These are phyloP conservation scores for Exophiala sp. DNA, from an alignment of 2,329 filamentous ascomycete genomes.

Conservation along the genomic window DNA sequence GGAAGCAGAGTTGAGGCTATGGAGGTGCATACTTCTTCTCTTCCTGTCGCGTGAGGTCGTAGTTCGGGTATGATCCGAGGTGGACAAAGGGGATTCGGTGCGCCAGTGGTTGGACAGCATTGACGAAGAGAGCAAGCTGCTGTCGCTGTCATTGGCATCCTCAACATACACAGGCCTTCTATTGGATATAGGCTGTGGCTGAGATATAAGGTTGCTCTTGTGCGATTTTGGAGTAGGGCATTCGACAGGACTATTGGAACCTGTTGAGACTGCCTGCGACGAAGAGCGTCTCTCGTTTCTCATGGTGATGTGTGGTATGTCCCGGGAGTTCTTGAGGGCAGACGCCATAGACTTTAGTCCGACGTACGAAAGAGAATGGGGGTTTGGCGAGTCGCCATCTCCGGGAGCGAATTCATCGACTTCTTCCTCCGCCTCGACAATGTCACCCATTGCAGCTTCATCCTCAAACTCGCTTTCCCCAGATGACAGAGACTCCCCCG, in stretches of 20 bases:
- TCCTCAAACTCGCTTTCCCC: slow-evolving; percentile 40
- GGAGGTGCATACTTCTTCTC: slow-evolving; percentile 76
- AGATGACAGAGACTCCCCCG: slow-evolving; percentile 66
- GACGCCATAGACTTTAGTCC: slow-evolving; percentile 47
- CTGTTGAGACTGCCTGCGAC: slow-evolving; percentile 66
- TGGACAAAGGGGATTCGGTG: slow-evolving; percentile 80
- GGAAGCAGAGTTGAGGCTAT: slow-evolving; percentile 61
- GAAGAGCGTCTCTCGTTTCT: slow-evolving; percentile 49
- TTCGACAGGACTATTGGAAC: slow-evolving; percentile 84
- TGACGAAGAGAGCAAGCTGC: slow-evolving; percentile 76
- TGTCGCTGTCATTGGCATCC: slow-evolving; percentile 82
- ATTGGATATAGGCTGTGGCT: slow-evolving; percentile 57
- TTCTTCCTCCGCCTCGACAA: slow-evolving; percentile 15
- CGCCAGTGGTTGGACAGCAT: slow-evolving; percentile 63
- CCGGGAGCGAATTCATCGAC: slow-evolving; percentile 16
- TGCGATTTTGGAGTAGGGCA: slow-evolving; percentile 87
- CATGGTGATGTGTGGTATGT: slow-evolving; percentile 40
- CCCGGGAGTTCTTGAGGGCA: slow-evolving; percentile 51
- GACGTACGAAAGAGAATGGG: slow-evolving; percentile 19
- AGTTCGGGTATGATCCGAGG: slow-evolving; percentile 64
- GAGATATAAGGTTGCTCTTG: slow-evolving; percentile 54
- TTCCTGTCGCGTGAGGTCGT: slow-evolving; percentile 78
- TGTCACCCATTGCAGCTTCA: slow-evolving; percentile 22
- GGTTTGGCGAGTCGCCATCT: slow-evolving; percentile 19
- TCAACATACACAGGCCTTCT: slow-evolving; percentile 72